A percentile compares a stretch with the other conserved stretches of the same genome.
Evolutionary conservation across 106 monocot genomes (phyloP).

Genomic region (Dioscorea alata): DNA sequence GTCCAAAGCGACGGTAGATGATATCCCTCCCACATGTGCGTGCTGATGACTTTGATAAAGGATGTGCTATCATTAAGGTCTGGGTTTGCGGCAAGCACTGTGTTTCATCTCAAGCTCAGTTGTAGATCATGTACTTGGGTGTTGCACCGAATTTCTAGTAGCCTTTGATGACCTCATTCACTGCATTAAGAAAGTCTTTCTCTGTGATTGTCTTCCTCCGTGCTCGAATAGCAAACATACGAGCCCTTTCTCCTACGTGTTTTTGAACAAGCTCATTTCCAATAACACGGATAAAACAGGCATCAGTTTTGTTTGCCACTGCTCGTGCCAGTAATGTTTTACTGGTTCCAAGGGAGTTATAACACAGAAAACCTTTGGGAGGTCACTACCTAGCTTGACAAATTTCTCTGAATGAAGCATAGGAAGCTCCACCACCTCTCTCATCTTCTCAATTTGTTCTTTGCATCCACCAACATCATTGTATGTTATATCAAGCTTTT

Average conservation of each 20-base stretch:
- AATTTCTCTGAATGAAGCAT: constrained; percentile 99
- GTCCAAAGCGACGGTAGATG: too few species aligned
- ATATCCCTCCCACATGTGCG: too few species aligned
- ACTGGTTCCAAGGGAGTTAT: constrained; percentile 94
- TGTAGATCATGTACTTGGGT: constrained; percentile 98
- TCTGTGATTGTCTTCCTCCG: constrained; percentile 94
- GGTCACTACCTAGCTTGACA: constrained; percentile 99
- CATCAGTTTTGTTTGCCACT: constrained; percentile 95
- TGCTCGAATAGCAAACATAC: constrained; percentile 91
- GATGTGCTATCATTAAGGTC: too few species aligned
- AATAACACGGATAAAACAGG: constrained; percentile 95
- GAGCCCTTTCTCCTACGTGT: constrained; percentile 96
- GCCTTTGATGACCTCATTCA: constrained; percentile 97
- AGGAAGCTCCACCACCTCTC: constrained; percentile 96
- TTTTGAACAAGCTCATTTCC: constrained; percentile 98
- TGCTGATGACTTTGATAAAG: too few species aligned
- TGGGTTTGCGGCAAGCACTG: too few species aligned
- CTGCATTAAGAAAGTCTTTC: constrained; percentile 94
- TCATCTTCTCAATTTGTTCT: constrained; percentile 98
- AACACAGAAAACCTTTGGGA: constrained; percentile 96
- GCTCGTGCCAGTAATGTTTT: constrained; percentile 97
- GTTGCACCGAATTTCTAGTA: constrained; percentile 98
- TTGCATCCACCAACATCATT: constrained; percentile 99
- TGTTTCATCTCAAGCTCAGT: constrained; percentile 10
- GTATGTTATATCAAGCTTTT: constrained; percentile 97